Evolutionary conservation across 345 rosid genomes (phyloP), one percentile per base, ranked within the genome.

Genomic region (Pistacia vera): DNA sequence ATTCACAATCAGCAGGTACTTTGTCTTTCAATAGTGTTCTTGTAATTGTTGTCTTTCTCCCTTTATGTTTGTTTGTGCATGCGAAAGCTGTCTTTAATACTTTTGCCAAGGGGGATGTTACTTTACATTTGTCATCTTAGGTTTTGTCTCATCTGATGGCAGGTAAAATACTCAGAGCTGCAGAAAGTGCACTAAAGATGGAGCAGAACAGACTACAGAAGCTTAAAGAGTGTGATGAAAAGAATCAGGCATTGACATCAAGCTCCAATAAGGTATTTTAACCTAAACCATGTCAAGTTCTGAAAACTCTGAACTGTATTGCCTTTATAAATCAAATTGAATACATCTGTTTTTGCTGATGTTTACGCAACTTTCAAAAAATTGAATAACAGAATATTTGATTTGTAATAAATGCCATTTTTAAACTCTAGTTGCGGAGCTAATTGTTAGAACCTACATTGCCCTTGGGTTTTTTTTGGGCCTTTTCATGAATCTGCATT

Each of bases 181-280:
- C 97, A 64, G 82, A 85, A 81, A 88, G 79, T 81, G 93, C 93
- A 78, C 82, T 91, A 78, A 84, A 70, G 33, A 61, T 87, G 78
- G 98, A 93, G 89, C 85, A 82, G 76, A 83, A 68, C 79, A 90
- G 98, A 80, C 82, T 86, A 28, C 83, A 85, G 81, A 93, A 83
- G 86, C 87, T 90, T n/a, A 82, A 83, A 76, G 91, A 86, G 83
- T 78, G 81, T 11, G 87, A 86, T 54, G 91, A 86, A 64, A 74
- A 64, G 66, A 90, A 89, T 76, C 84, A 75, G 75, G 74, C 78
- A 16, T 54, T 91, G 71, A 88, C 44, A 66, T 80, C 80, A 63
- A 79, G 81, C 71, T 77, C 91, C 58, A 86, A 87, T 62, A 55
- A 81, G 93, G 98, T 93, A 90, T 72, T 78, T 51, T 52, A 66